Base-by-base conservation (phyloP, 2,329 filamentous ascomycete species). In the Claviceps sp. region DNA sequence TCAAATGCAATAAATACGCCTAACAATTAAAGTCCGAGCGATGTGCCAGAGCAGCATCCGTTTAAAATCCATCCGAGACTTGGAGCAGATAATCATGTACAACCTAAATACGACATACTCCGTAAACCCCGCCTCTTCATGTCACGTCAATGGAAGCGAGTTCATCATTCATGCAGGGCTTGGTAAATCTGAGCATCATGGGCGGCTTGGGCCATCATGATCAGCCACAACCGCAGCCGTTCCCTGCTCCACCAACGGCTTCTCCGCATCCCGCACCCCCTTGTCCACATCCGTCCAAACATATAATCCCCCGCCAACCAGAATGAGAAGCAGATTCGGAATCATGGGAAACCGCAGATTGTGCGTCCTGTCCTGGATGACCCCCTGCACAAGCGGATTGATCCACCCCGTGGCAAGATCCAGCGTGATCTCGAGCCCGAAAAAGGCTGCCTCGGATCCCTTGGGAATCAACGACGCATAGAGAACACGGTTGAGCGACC, bases 341-440 rank as follows among this genome's bases (percentile, higher is more conserved):
- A 58, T 48, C 56, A 58, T 58, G 18, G 56, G 56, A 47, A 58
- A 58, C 0, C 56, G 52, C 36, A 58, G 37, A 34, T 58, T 58
- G n/a, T 58, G 56, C 24, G 55, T 58, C 13, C 43, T 49, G 26
- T 58, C 48, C 42, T 58, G 56, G 6, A 58, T 58, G 2, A 47
- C 54, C 0, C 55, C 56, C 42, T 58, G 55, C 4, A 58, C 55
- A 4, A 58, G 52, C 6, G 56, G 56, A 18, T 57, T 58, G 44
- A 58, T 57, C 56, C 55, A 58, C 2, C 56, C 56, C 2, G 56
- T 58, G 1, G 56, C 55, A 18, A 58, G 53, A 37, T 56, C 56
- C 3, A 58, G 47, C 26, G 56, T 57, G n/a, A 58, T 58, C 36
- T 58, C 55, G 18, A 58, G 52, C 2, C 56, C 56, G 18, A 58